These are phyloP conservation scores for Chalciporus sphaerocephalus DNA, from an alignment of 768 basidiomycete species.

Conservation along the genomic window DNA sequence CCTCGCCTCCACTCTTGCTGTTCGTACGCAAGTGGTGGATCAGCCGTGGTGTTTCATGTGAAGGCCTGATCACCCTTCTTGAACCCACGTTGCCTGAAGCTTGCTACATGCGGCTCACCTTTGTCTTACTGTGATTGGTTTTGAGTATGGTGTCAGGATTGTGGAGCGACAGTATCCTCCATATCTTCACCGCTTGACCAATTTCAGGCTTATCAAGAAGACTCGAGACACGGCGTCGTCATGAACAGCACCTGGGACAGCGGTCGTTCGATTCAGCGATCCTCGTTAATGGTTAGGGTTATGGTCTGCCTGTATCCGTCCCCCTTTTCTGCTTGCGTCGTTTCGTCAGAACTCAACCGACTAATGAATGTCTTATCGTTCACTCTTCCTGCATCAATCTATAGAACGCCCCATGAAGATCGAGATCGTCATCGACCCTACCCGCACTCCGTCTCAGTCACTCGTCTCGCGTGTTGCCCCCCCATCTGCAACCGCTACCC, in stretches of 20 bases:
- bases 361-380: slow-evolving; percentile 32
- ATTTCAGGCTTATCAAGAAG: slow-evolving; percentile 31
- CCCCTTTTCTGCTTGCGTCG: slow-evolving; percentile 40
- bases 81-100: slow-evolving; percentile 24
- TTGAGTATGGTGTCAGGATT: slow-evolving; percentile 31
- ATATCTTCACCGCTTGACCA: slow-evolving; percentile 33
- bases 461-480: slow-evolving; percentile 86
- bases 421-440: slow-evolving; percentile 91
- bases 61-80: slow-evolving; percentile 30
- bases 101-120: slow-evolving; percentile 19
- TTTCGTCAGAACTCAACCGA: slow-evolving; percentile 33
- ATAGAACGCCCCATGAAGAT: slow-evolving; percentile 98
- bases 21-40: slow-evolving; percentile 19
- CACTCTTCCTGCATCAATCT: slow-evolving; percentile 33
- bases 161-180: slow-evolving; percentile 29
- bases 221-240: slow-evolving; percentile 21
- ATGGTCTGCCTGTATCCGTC: slow-evolving; percentile 38
- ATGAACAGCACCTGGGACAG: slow-evolving; percentile 19
- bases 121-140: slow-evolving; percentile 32
- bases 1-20: slow-evolving; percentile 23
- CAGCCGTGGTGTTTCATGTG: slow-evolving; percentile 20
- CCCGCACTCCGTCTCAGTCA: slow-evolving; percentile 56
- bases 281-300: slow-evolving; percentile 24
- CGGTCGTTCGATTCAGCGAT: slow-evolving; percentile 23
- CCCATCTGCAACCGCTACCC: slow-evolving; percentile 37